These are phyloP conservation scores for Verticillium klebahnii DNA, from an alignment of 2,329 filamentous ascomycete species.

Conservation along the genomic window DNA sequence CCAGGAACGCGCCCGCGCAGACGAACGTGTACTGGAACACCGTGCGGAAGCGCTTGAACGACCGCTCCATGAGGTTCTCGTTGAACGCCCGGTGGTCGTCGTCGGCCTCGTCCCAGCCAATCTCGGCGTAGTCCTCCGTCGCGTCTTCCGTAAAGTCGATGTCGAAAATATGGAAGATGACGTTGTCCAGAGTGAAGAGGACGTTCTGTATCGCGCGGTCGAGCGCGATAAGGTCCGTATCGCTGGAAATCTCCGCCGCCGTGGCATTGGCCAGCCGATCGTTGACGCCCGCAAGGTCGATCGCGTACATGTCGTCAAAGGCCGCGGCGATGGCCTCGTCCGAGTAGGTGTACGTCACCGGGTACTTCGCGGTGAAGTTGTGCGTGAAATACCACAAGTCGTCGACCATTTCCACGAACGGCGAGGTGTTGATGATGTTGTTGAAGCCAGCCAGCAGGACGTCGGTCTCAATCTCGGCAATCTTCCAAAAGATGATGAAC, in stretches of 20 bases:
- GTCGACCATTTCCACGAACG: neutral
- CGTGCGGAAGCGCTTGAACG: neutral
- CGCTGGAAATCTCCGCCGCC: constrained; percentile 3
- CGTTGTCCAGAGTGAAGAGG: constrained; percentile 2
- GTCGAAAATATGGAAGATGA: constrained; percentile 6
- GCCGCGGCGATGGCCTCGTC: constrained; percentile 16
- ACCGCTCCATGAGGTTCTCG: constrained; percentile 7
- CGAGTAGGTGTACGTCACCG: constrained; percentile 17
- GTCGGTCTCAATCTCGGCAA: constrained; percentile 20
- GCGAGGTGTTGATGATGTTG: constrained; percentile 8
- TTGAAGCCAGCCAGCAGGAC: constrained; percentile 12
- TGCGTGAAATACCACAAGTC: constrained; percentile 8
- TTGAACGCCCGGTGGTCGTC: constrained; percentile 18
- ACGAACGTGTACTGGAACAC: constrained; percentile 31
- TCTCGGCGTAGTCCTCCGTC: constrained; percentile 12
- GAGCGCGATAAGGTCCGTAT: neutral
- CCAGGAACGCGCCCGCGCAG: constrained; percentile 23
- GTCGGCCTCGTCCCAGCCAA: constrained; percentile 8
- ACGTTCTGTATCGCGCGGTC: neutral
- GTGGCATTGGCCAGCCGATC: constrained; percentile 5
- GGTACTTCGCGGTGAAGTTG: constrained; percentile 21
- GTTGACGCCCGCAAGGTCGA: constrained; percentile 21
- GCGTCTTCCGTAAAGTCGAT: constrained; percentile 24
- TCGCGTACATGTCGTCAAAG: constrained; percentile 19
- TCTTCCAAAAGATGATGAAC: constrained; percentile 42